phyloP scores from a whole-genome alignment of 768 basidiomycete species.

The Boletus reticulatus region DNA sequence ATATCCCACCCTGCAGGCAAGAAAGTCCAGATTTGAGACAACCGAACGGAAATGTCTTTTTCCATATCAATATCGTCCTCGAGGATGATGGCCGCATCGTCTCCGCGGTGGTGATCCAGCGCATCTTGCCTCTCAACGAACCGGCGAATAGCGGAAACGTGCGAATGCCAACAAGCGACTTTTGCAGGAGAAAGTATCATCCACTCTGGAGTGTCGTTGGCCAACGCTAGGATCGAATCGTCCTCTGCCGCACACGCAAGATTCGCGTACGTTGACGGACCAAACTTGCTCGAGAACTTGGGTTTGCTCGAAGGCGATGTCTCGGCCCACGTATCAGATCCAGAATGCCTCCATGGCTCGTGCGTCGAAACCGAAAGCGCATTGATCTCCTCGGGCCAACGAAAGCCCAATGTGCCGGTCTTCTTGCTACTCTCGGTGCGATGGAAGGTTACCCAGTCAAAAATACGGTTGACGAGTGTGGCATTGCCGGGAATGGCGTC shows the following conservation, averaged over 20 bases:
- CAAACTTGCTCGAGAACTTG: background rate
- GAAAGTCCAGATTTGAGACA: conserved; percentile 44
- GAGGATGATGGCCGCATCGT: conserved; percentile 52
- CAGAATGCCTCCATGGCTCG: conserved; percentile 9
- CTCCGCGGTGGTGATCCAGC: conserved; percentile 1
- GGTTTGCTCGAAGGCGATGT: background rate
- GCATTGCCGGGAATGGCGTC: conserved; percentile 46
- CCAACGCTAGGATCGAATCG: conserved; percentile 35
- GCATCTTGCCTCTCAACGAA: conserved; percentile 36
- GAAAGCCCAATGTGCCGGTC: conserved; percentile 17
- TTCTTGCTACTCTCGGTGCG: background rate
- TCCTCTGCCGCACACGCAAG: conserved; percentile 46
- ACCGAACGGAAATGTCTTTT: conserved; percentile 46
- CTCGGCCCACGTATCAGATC: conserved; percentile 23
- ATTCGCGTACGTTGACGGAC: background rate
- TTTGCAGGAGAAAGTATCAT: conserved; percentile 56
- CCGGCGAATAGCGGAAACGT: conserved; percentile 48
- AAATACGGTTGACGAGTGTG: conserved; percentile 38
- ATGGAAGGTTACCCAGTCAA: conserved; percentile 38
- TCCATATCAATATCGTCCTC: conserved; percentile 86
- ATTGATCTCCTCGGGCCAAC: conserved; percentile 41
- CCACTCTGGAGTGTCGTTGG: conserved; percentile 40
- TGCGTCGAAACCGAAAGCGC: conserved; percentile 13
- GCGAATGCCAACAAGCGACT: conserved; percentile 73
- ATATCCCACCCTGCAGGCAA: conserved; percentile 71